These are phyloP conservation scores for Cutaneotrichosporon mucoides DNA, from an alignment of 1,284 basidiomycete species.

Conservation along the genomic window DNA sequence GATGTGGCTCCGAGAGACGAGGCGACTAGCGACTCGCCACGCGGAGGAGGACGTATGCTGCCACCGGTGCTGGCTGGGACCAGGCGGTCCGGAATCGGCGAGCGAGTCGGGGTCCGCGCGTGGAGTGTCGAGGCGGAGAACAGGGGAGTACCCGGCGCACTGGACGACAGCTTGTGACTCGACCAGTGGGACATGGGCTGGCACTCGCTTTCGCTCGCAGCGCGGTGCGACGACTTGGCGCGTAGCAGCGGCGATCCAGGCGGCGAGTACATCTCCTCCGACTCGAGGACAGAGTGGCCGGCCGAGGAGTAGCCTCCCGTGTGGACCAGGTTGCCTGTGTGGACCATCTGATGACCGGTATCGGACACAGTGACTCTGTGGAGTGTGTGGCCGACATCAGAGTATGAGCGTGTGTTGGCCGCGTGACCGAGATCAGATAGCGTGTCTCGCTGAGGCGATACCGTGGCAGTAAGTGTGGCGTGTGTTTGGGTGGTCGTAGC, in stretches of 20 bases:
- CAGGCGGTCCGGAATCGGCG: neutral
- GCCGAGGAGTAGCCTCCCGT: neutral
- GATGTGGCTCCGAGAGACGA: constrained; percentile 2
- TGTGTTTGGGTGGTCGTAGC: neutral
- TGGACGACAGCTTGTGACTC: neutral
- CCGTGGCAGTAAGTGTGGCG: neutral
- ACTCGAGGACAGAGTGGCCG: neutral
- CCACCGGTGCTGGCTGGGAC: neutral
- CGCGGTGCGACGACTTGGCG: neutral
- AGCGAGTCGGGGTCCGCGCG: neutral
- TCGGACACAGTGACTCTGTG: neutral
- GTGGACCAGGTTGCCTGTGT: too few relatives aligned
- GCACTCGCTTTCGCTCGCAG: neutral
- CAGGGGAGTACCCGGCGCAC: constrained; percentile 1
- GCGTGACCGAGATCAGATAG: neutral
- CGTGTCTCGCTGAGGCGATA: too few relatives aligned
- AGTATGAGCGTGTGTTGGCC: neutral
- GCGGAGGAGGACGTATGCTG: neutral
- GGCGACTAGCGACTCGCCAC: constrained; percentile 2
- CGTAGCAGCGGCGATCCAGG: neutral
- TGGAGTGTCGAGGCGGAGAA: neutral
- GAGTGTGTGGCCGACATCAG: neutral
- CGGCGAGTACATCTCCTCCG: neutral
- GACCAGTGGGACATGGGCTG: too few relatives aligned
- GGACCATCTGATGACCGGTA: neutral